A percentile compares a stretch with the other conserved stretches of the same genome.
Conservation (phyloP, 768 basidiomycete species). For the Boletus vermiculosoides region DNA sequence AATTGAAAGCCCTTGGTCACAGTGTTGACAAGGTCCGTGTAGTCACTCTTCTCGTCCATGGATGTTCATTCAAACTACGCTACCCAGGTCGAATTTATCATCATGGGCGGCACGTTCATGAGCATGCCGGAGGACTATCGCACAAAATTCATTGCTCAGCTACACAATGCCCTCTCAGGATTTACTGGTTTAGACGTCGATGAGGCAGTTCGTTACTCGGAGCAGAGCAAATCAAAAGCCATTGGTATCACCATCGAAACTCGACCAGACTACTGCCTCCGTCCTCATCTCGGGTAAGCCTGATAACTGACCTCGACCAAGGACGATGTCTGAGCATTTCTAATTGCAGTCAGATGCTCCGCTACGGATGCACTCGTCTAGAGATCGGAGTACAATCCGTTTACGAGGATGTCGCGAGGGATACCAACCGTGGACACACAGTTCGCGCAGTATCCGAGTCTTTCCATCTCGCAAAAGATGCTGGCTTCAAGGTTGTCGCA, state of each 20-base stretch:
- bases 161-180: conserved; percentile 95
- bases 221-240: conserved; percentile 96
- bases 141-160: conserved; percentile 87
- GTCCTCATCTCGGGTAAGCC: conserved; percentile 84
- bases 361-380: conserved; percentile 96
- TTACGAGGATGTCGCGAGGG: conserved; percentile 98
- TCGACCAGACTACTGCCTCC: conserved; percentile 94
- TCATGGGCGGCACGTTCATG: conserved; percentile 99
- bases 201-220: conserved; percentile 96
- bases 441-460: conserved; percentile 96
- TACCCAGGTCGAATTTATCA: conserved; percentile 77
- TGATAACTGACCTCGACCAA: background rate
- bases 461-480: conserved; percentile 97
- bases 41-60: background rate
- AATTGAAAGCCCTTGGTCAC: conserved; percentile 93
- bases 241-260: conserved; percentile 99
- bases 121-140: conserved; percentile 98
- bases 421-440: conserved; percentile 98
- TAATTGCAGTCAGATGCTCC: conserved; percentile 86
- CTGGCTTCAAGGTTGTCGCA: conserved; percentile 98
- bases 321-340: background rate
- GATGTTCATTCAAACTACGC: background rate
- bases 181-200: conserved; percentile 92
- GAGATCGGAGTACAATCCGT: conserved; percentile 99
- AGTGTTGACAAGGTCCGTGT: conserved; percentile 86